phyloP scores from a whole-genome alignment of 352 stramenopile species.

The Lagenidium giganteum region DNA sequence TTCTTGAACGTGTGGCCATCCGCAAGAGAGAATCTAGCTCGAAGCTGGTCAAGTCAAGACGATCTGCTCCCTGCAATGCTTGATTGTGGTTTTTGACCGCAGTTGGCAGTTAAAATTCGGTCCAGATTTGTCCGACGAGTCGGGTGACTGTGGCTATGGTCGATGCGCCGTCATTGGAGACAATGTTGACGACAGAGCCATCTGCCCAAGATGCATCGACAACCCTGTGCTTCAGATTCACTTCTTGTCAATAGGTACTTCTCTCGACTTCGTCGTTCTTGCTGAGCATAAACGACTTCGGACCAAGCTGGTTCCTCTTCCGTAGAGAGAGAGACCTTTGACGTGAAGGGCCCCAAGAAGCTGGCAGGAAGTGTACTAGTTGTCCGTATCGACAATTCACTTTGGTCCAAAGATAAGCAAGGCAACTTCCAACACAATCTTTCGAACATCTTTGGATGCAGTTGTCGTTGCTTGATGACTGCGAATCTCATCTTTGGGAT shows the following conservation, averaged over 20 bases:
- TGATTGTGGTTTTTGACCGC: conserved; percentile 9
- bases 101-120: not conserved
- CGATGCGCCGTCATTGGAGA: conserved; percentile 6
- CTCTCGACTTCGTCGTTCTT: not conserved
- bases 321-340: conserved; percentile 10
- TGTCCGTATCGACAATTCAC: conserved; percentile 12
- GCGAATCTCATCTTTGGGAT: not conserved
- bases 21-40: conserved; percentile 5
- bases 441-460: too few relatives aligned
- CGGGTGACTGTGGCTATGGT: conserved; percentile 1
- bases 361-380: conserved; percentile 15
- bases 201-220: conserved; percentile 12
- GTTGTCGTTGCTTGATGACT: not conserved
- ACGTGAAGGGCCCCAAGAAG: conserved; percentile 3
- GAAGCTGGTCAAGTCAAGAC: conserved; percentile 16
- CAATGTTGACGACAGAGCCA: conserved; percentile 8
- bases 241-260: conserved; percentile 5
- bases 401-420: conserved; percentile 3
- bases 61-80: conserved; percentile 14
- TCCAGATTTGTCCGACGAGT: not conserved
- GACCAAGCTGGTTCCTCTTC: too few relatives aligned
- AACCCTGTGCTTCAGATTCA: conserved; percentile 1
- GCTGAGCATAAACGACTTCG: too few relatives aligned
- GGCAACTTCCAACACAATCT: conserved; percentile 10
- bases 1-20: conserved; percentile 11